Base-by-base conservation (phyloP, 108 stramenopile species). In the Pseudonitzschia multiseries region DNA sequence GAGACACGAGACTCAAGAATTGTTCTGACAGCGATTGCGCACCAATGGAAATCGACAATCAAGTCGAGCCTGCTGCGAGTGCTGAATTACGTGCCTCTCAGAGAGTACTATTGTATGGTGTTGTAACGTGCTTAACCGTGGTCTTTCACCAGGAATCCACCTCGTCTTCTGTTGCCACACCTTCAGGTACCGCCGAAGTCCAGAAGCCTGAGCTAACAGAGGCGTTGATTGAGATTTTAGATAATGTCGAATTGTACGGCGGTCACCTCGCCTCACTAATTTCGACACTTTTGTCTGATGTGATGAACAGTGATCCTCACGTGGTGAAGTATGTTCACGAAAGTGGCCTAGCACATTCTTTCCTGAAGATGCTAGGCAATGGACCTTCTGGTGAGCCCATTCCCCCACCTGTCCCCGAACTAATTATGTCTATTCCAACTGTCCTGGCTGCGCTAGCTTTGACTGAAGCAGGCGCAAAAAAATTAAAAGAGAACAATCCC, bases 381-480 rank as follows among this genome's bases (percentile, higher is more conserved):
- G 70, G 74, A 13, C 46, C 71, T 52, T 74, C 70, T 52, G 71
- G 62, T 29, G 78, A 70, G 24, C 85, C 93, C 3, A 50, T 75
- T n/a, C 72, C 89, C 26, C 88, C 85, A 27, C 78, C 93, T 52
- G 83, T 89, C 27, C 84, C 93, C 5, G 95, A 96, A 69, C 85
- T 97, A 21, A 83, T 97, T 40, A 91, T 96, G 94, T 84, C 93
- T 20, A 68, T 97, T 57, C 95, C 97, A 41, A 95, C 95, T 68
- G 89, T 96, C 15, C 63, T 97, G 40, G 71, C 84, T 43, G 95
- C 97, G 17, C 83, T 97, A 32, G 80, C 92, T 40, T 82, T 97
- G 57, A 97, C 97, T 2, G 92, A 93, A 74, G 86, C 80, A 51
- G 95, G 95, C 22, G 90, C 92, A 14, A 84, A 76, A 51, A 82